Base-by-base conservation (phyloP, 805 yeast genomes). In the Metschnikowia gruessii region DNA sequence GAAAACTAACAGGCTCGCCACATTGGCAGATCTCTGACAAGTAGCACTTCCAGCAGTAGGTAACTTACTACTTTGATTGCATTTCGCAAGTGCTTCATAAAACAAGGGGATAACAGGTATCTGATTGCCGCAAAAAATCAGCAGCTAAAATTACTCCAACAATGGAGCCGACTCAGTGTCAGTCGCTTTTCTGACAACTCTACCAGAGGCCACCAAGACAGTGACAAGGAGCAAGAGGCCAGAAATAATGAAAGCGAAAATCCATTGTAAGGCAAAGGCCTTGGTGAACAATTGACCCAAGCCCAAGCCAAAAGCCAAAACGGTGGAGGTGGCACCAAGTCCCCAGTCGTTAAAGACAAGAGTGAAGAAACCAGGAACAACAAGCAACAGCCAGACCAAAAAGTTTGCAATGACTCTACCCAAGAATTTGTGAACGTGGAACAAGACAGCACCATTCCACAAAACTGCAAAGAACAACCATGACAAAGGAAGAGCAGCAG, bases 401-500 rank as follows among this genome's bases (percentile, higher is more conserved):
- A 87, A 62, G 63, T 87, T 87, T 43, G 92, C 87, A 18, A 87
- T 50, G 42, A 87, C 65, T 49, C 95, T 75, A 13, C 88, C 81
- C 17, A 77, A 65, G n/a, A 84, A 63, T 49, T 67, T 61, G 56
- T 77, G 76, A 45, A 85, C 78, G 50, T 83, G 85, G 68, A 83
- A 78, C 61, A 84, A 62, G 24, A 83, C 84, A 1, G 95, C 90
- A 38, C 95, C 95, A 60, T 85, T 85, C 95, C 95, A 88, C 71
- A 87, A 85, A 32, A 87, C 61, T 19, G 82, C 83, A 59, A 81
- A 85, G 48, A 85, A 61, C 31, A 83, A 66, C 95, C 95, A 88
- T 28, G 85, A 73, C 45, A 85, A 63, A 12, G 96, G 95, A 56
- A 86, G 55, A 0, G 91, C 87, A 9, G 81, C 76, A 12, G 76